phyloP scores from a whole-genome alignment of 768 basidiomycete genomes.

The Exidia glandulosa region DNA sequence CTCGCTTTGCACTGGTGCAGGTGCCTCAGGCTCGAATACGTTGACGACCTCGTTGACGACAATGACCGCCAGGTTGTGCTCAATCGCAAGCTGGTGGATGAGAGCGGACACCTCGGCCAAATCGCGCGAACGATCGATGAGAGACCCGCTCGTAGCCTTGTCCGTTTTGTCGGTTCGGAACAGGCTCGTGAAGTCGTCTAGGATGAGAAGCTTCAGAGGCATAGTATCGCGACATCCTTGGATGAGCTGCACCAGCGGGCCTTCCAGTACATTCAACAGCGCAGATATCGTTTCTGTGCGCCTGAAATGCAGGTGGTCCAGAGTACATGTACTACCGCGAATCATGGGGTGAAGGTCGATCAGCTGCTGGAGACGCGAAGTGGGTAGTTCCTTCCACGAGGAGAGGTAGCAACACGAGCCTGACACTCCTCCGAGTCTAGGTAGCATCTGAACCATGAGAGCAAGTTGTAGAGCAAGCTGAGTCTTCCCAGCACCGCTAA shows the following conservation, averaged over 20 bases:
- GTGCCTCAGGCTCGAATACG: conserved; percentile 35
- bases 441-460: conserved; percentile 63
- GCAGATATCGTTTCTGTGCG: conserved; percentile 42
- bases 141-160: conserved; percentile 46
- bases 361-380: conserved; percentile 58
- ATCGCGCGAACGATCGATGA: conserved; percentile 63
- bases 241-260: conserved; percentile 45
- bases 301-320: conserved; percentile 53
- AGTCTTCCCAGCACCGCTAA: conserved; percentile 88
- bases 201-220: conserved; percentile 68
- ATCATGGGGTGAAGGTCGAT: conserved; percentile 38
- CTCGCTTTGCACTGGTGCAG: conserved; percentile 18
- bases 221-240: conserved; percentile 23
- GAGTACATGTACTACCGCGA: conserved; percentile 29
- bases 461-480: conserved; percentile 82
- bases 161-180: conserved; percentile 56
- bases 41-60: conserved; percentile 87
- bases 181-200: conserved; percentile 83
- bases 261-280: conserved; percentile 44
- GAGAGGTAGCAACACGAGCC: conserved; percentile 73
- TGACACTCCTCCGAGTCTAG: conserved; percentile 39
- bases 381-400: conserved; percentile 58
- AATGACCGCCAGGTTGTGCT: conserved; percentile 57
- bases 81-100: conserved; percentile 60
- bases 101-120: conserved; percentile 54